Evolutionary conservation across 164 flowering plant genomes (phyloP).

Genomic region (Vitis cinerea): DNA sequence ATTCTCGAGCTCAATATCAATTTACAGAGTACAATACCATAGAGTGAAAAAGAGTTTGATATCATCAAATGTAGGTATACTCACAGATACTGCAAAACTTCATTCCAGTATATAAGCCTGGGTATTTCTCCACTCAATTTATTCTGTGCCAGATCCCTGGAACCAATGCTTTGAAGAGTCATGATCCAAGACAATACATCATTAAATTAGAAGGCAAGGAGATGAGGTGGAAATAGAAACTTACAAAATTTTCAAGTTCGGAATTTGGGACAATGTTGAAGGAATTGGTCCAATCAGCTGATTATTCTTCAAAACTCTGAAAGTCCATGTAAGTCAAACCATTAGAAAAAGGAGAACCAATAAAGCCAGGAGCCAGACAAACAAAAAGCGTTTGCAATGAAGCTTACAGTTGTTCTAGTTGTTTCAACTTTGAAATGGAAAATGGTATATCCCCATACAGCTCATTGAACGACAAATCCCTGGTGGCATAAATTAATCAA

Average conservation of each 20-base stretch:
- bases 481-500: conserved; percentile 14
- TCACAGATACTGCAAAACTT: conserved; percentile 91
- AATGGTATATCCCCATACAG: conserved; percentile 81
- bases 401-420: conserved; percentile 67
- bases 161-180: conserved; percentile 1
- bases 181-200: background rate
- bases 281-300: conserved; percentile 92
- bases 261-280: conserved; percentile 92
- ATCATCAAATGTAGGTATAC: conserved; percentile 18
- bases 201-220: background rate
- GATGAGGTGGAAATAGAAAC: conserved; percentile 15
- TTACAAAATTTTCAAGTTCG: conserved; percentile 89
- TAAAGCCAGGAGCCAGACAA: background rate
- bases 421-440: conserved; percentile 83
- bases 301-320: conserved; percentile 74
- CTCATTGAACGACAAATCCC: conserved; percentile 79
- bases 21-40: background rate
- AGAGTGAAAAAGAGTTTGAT: background rate
- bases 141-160: conserved; percentile 91
- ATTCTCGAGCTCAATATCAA: background rate
- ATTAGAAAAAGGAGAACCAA: background rate
- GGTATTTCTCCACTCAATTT: conserved; percentile 89
- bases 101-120: conserved; percentile 94
- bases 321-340: background rate
- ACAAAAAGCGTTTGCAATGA: background rate